Percentiles rank a stretch among this genome's conserved stretches.
Conservation (phyloP, 1,284 basidiomycete genomes). For the Golubevia sp. region DNA sequence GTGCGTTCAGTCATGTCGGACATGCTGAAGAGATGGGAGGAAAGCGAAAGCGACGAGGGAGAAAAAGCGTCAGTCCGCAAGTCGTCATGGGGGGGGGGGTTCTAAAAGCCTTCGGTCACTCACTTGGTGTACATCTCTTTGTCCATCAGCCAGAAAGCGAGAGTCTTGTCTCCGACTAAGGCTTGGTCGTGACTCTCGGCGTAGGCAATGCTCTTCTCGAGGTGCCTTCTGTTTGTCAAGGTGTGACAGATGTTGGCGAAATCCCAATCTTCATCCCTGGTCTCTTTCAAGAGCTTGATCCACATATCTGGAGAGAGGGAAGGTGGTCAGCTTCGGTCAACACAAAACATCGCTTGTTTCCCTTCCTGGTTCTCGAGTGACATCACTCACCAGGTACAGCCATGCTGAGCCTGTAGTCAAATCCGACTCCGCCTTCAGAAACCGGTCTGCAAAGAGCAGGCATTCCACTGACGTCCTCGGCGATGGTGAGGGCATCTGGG, state of each 20-base stretch:
- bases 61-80: too few relatives aligned
- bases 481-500: conserved; percentile 83
- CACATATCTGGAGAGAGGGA: conserved; percentile 77
- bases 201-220: conserved; percentile 91
- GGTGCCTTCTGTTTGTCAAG: conserved; percentile 82
- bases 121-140: conserved; percentile 79
- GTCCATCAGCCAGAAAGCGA: conserved; percentile 99
- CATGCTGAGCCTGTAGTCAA: conserved; percentile 97
- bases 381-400: conserved; percentile 71
- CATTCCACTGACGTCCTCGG: conserved; percentile 98
- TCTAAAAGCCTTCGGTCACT: background rate
- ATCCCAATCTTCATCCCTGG: conserved; percentile 84
- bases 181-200: conserved; percentile 98
- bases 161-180: conserved; percentile 94
- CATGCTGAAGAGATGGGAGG: conserved; percentile 19
- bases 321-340: too few relatives aligned
- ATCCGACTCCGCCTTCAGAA: conserved; percentile 84
- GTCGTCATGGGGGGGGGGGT: too few relatives aligned
- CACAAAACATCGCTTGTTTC: too few relatives aligned
- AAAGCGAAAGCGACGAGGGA: background rate
- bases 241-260: conserved; percentile 86
- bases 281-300: conserved; percentile 98
- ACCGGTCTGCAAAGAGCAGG: conserved; percentile 85
- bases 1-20: conserved; percentile 51
- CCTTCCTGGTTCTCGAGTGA: too few relatives aligned